Evolutionary conservation across 768 basidiomycete genomes (phyloP), one percentile per base, ranked within the genome.

Genomic region (Suillus subaureus): DNA sequence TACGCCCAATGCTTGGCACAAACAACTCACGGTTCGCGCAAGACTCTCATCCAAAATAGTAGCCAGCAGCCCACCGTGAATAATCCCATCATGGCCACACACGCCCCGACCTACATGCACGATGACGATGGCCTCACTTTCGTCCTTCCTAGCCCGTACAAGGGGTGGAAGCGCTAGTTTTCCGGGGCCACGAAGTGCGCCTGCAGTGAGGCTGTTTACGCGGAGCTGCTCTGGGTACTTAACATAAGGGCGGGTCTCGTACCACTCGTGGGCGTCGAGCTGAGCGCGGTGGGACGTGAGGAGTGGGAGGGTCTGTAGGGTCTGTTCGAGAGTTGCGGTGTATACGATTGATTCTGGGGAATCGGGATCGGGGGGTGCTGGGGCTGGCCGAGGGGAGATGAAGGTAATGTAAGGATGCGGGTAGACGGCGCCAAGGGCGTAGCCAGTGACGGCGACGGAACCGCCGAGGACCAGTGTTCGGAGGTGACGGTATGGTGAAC

Each of bases 1-100:
- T 13, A 35, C 12, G 26, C 18, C 28, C 61, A 40, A 16, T 40
- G 39, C 21, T 13, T 3, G 6, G 42, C n/a, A 21, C 28, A 55
- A 16, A 49, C 9, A 63, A 79, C 89, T 67, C 72, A 96, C 96
- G 70, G 87, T 91, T 66, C 97, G 80, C 63, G 89, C 89, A 51
- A 97, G 73, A 18, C 83, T 82, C 81, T 99, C 97, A 68, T 99
- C 97, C 63, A 97, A 75, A 21, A 99, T 76, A 2, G 95, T 97
- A 45, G 96, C 94, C 23, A 99, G 81, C 65, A 99, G 71, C 1
- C 97, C 97, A 0, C 97, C 97, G 70, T 99, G 97, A 3, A 98
- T 80, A 67, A 99, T 95, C 0, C 97, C 97, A 77, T 97, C 95
- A 68, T 97, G 91, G 4, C 93, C 96, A 72, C 97, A 99, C 61